Percentiles rank a stretch among this genome's conserved stretches.
Conservation (phyloP, 2,329 filamentous ascomycete species). For the Exophiala spinifera region DNA sequence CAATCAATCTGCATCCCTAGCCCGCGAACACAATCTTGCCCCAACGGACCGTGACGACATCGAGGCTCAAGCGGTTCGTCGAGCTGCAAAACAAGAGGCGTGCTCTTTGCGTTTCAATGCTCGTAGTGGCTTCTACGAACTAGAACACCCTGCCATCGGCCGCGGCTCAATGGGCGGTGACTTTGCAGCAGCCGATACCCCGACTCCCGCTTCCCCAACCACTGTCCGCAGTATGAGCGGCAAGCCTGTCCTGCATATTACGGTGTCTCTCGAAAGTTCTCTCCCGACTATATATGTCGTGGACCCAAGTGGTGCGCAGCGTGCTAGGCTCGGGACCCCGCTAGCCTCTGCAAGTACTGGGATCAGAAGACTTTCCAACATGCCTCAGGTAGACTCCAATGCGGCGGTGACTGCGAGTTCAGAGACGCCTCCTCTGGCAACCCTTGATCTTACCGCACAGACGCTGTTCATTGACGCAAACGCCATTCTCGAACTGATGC, state of each 20-base stretch:
- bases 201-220: slow-evolving; percentile 4
- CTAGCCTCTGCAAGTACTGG: slow-evolving; percentile 17
- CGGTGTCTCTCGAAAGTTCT: slow-evolving; percentile 37
- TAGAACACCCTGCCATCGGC: slow-evolving; percentile 45
- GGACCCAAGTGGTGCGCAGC: slow-evolving; percentile 35
- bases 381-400: slow-evolving; percentile 37
- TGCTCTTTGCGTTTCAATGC: slow-evolving; percentile 46
- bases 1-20: slow-evolving; percentile 43
- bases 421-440: slow-evolving; percentile 34
- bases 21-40: slow-evolving; percentile 39
- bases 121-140: slow-evolving; percentile 41
- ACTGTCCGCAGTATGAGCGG: slow-evolving; percentile 16
- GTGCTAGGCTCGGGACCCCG: slow-evolving; percentile 21
- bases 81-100: slow-evolving; percentile 46
- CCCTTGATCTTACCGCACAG: slow-evolving; percentile 43
- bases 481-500: slow-evolving; percentile 41
- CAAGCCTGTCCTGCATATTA: slow-evolving; percentile 39
- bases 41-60: slow-evolving; percentile 42
- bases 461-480: slow-evolving; percentile 38
- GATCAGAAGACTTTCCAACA: slow-evolving; percentile 34
- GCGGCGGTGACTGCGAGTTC: slow-evolving; percentile 31
- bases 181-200: slow-evolving; percentile 17
- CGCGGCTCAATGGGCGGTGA: slow-evolving; percentile 24
- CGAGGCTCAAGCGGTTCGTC: slow-evolving; percentile 43
- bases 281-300: slow-evolving; percentile 39